These are phyloP conservation scores for Eucalyptus regnans DNA, from an alignment of 345 rosid species.

Conservation along the genomic window DNA sequence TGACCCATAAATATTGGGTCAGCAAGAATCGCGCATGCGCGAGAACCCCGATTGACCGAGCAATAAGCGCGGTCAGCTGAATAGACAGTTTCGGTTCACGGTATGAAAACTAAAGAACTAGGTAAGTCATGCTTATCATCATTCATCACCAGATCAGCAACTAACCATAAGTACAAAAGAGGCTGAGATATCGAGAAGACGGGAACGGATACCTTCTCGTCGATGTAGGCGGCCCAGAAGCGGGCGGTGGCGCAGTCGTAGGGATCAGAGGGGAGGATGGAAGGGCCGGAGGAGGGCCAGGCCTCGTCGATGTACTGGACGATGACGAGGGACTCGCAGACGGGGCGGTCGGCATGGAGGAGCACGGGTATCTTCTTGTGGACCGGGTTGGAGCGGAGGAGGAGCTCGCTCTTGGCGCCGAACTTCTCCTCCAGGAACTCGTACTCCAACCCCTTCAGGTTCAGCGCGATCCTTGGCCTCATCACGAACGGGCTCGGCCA, in stretches of 20 bases:
- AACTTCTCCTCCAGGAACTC: conserved; percentile 46
- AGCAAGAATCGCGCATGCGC: background rate
- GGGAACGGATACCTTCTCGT: background rate
- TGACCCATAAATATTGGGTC: background rate
- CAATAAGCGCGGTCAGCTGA: background rate
- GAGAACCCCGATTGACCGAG: background rate
- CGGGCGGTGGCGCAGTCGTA: conserved; percentile 58
- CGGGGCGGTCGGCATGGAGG: conserved; percentile 39
- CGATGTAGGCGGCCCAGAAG: conserved; percentile 40
- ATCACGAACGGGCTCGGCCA: conserved; percentile 79
- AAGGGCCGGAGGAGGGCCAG: conserved; percentile 52
- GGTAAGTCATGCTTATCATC: background rate
- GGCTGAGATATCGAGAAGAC: background rate
- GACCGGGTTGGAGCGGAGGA: conserved; percentile 60
- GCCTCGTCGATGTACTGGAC: conserved; percentile 60
- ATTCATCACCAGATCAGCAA: background rate
- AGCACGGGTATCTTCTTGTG: conserved; percentile 79
- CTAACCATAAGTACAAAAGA: background rate
- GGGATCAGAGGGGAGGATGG: conserved; percentile 59
- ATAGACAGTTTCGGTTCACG: background rate
- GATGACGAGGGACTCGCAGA: conserved; percentile 61
- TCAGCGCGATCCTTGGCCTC: conserved; percentile 64
- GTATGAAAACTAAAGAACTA: background rate
- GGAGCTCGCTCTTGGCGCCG: conserved; percentile 45
- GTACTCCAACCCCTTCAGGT: conserved; percentile 48